Evolutionary conservation across 2,329 filamentous ascomycete species (phyloP).

Genomic region (Myotisia sp.): DNA sequence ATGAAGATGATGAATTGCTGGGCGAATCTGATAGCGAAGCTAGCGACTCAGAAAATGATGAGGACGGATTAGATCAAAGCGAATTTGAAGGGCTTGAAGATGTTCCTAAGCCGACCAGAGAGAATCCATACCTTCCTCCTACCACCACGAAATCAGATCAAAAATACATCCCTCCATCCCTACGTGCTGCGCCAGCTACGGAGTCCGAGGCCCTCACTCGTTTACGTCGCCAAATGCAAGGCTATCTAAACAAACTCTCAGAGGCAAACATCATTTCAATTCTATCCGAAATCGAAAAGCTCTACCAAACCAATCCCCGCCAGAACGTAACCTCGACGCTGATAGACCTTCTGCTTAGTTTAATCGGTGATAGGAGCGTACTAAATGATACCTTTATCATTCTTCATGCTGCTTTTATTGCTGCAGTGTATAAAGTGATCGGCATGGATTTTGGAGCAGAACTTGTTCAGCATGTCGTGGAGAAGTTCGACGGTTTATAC

Average conservation of each 20-base stretch:
- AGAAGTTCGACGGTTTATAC: conserved; percentile 57
- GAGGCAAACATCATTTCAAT: conserved; percentile 82
- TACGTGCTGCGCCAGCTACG: conserved; percentile 49
- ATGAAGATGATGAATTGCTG: conserved; percentile 16
- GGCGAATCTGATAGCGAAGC: conserved; percentile 19
- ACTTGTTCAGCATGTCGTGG: conserved; percentile 62
- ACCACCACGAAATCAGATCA: conserved; percentile 21
- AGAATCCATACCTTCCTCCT: conserved; percentile 84
- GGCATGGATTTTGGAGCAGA: conserved; percentile 84
- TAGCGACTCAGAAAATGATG: conserved; percentile 11
- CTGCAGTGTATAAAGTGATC: conserved; percentile 72
- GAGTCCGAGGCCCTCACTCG: conserved; percentile 54
- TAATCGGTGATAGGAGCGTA: conserved; percentile 62
- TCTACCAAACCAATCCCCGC: conserved; percentile 75
- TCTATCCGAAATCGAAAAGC: conserved; percentile 61
- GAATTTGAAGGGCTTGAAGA: conserved; percentile 25
- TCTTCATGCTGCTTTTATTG: conserved; percentile 75
- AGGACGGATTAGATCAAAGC: conserved; percentile 23
- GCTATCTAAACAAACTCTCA: conserved; percentile 81
- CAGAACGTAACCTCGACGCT: conserved; percentile 74
- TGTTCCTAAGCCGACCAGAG: conserved; percentile 37
- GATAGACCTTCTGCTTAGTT: conserved; percentile 61
- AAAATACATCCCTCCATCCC: conserved; percentile 84
- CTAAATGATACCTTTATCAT: conserved; percentile 83
- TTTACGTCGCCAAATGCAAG: conserved; percentile 68